Conservation (phyloP, 2,329 filamentous ascomycete species). For the Aspergillus transmontanensis region DNA sequence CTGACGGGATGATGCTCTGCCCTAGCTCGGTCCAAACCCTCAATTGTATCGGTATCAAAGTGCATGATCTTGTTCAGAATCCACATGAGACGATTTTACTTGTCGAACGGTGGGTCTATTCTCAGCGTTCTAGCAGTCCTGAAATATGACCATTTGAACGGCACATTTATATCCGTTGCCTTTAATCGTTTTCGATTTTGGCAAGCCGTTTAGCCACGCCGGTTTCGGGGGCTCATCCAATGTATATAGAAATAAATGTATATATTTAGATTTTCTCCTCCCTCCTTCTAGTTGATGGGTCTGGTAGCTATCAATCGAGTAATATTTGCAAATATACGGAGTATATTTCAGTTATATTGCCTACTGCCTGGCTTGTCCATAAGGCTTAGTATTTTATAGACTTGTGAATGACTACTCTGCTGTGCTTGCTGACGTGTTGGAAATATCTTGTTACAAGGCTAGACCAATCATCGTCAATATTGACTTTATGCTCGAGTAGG, state of each 20-base stretch:
- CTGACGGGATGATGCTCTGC: neutral
- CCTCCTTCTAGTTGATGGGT: too few species aligned
- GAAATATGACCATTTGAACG: neutral
- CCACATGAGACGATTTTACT: neutral
- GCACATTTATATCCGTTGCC: too few species aligned
- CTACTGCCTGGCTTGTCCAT: neutral
- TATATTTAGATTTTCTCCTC: neutral
- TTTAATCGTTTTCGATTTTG: neutral
- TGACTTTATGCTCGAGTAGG: neutral
- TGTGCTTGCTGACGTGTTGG: neutral
- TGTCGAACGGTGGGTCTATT: neutral
- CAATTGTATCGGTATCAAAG: neutral
- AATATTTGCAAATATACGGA: neutral
- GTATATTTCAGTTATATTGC: neutral
- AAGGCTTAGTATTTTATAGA: too few species aligned
- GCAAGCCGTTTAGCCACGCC: neutral
- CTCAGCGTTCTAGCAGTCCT: neutral
- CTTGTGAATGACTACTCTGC: too few species aligned
- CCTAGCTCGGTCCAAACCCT: neutral
- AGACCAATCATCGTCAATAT: neutral
- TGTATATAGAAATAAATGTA: neutral
- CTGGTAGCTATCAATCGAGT: neutral
- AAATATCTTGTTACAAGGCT: neutral
- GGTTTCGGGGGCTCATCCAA: neutral
- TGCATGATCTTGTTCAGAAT: neutral